Evolutionary conservation across 192 early-diverging fungal genomes (phyloP).

Genomic region (Mortierella hygrophila): DNA sequence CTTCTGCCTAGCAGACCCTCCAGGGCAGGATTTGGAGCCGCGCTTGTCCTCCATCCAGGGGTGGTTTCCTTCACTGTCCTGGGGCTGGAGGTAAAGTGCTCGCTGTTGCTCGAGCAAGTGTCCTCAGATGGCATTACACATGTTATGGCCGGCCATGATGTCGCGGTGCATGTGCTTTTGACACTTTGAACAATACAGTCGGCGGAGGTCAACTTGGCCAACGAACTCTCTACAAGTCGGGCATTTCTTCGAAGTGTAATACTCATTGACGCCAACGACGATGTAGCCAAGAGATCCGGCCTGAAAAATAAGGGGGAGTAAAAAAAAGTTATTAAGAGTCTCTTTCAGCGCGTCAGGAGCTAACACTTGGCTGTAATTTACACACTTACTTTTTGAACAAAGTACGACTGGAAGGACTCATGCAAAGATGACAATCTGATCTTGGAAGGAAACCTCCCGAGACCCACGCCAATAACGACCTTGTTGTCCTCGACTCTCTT

Average conservation of each 20-base stretch:
- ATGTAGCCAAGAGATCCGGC: conserved; percentile 16
- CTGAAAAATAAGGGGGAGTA: background rate
- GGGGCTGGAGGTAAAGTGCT: conserved; percentile 5
- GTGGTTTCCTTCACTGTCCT: background rate
- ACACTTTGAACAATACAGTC: conserved; percentile 30
- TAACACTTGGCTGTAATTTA: background rate
- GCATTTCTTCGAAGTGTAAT: conserved; percentile 27
- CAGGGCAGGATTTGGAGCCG: too few species aligned
- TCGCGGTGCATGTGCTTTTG: conserved; percentile 31
- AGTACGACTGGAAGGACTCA: background rate
- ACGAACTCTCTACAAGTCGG: conserved; percentile 26
- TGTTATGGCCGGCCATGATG: conserved; percentile 37
- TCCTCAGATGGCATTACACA: conserved; percentile 9
- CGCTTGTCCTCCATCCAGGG: too few species aligned
- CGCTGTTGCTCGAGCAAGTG: conserved; percentile 7
- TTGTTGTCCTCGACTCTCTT: conserved; percentile 17
- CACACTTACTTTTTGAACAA: conserved; percentile 14
- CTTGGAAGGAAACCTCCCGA: conserved; percentile 15
- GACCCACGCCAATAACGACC: conserved; percentile 26
- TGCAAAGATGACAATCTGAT: conserved; percentile 10
- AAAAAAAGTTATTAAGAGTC: too few species aligned
- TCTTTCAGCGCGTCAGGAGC: background rate
- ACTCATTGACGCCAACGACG: conserved; percentile 32
- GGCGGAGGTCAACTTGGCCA: conserved; percentile 37
- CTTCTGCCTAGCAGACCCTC: too few species aligned